These are phyloP conservation scores for Gnaphalium uliginosum DNA, from an alignment of 129 eudicot species.

Conservation along the genomic window DNA sequence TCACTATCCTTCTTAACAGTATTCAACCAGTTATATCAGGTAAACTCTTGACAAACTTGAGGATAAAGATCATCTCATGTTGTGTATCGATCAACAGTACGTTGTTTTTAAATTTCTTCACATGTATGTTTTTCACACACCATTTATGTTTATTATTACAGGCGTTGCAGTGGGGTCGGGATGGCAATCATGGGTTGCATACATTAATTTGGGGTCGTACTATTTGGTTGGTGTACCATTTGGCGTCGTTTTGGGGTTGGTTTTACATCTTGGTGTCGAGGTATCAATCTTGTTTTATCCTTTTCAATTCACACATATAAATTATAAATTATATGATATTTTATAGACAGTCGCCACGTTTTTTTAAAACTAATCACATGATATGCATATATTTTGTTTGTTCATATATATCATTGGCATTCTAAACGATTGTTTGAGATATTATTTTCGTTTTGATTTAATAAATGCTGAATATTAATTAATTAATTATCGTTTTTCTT, in stretches of 20 bases:
- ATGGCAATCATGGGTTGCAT: slow-evolving; percentile 88
- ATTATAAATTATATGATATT: no score
- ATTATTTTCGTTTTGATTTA: not conserved
- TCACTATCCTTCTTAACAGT: slow-evolving; percentile 79
- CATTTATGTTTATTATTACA: slow-evolving; percentile 8
- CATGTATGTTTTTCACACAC: not conserved
- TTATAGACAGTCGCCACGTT: no score
- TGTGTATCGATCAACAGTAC: no score
- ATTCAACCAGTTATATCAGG: slow-evolving; percentile 83
- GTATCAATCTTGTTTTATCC: slow-evolving; percentile 27
- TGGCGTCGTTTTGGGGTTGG: slow-evolving; percentile 59
- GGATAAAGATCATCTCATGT: no score
- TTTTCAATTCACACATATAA: not conserved
- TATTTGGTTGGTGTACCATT: slow-evolving; percentile 75
- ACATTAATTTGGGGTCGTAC: slow-evolving; percentile 66
- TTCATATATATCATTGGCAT: no score
- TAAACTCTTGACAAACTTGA: slow-evolving; percentile 3
- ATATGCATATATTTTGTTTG: no score
- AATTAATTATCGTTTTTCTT: no score
- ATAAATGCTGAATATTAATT: not conserved
- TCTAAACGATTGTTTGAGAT: not conserved
- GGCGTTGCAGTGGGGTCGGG: slow-evolving; percentile 95
- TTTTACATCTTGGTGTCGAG: slow-evolving; percentile 56
- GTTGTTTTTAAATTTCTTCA: not conserved
- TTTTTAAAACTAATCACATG: no score